Conservation (phyloP, 2,329 filamentous ascomycete genomes). For the Rhinocladiella mackenziei region DNA sequence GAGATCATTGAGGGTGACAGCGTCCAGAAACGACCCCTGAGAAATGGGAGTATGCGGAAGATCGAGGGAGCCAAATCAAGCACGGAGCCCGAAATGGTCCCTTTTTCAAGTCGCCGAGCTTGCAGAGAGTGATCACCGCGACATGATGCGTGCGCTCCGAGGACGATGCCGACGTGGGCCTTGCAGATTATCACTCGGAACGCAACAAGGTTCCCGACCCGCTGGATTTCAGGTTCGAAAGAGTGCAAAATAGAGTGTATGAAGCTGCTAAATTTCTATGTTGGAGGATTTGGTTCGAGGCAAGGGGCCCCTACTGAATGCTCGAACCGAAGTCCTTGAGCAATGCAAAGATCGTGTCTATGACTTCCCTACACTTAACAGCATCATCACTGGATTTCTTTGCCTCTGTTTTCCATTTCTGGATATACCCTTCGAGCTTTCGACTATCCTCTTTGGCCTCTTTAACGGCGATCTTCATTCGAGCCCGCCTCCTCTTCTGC, state of each 20-base stretch:
- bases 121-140: conserved; percentile 7
- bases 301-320: conserved; percentile 10
- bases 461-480: conserved; percentile 11
- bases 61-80: conserved; percentile 11
- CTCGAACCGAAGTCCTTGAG: conserved; percentile 17
- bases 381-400: conserved; percentile 11
- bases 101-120: conserved; percentile 11
- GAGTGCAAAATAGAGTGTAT: conserved; percentile 10
- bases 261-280: conserved; percentile 9
- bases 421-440: conserved; percentile 13
- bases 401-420: conserved; percentile 12
- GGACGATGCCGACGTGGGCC: conserved; percentile 6
- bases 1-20: conserved; percentile 7
- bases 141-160: conserved; percentile 5
- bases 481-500: conserved; percentile 14
- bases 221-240: conserved; percentile 8
- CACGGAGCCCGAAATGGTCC: conserved; percentile 4
- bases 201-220: conserved; percentile 4
- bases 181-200: conserved; percentile 9
- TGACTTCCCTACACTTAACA: conserved; percentile 14
- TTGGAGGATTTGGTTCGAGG: conserved; percentile 10
- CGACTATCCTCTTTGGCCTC: conserved; percentile 10
- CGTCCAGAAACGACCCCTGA: conserved; percentile 5
- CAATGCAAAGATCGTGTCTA: conserved; percentile 12
- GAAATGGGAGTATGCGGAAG: conserved; percentile 11